Percentiles rank a stretch among this genome's conserved stretches.
These are phyloP conservation scores for Tylopilus cervinicoccineus DNA, from an alignment of 768 basidiomycete species.

Conservation along the genomic window DNA sequence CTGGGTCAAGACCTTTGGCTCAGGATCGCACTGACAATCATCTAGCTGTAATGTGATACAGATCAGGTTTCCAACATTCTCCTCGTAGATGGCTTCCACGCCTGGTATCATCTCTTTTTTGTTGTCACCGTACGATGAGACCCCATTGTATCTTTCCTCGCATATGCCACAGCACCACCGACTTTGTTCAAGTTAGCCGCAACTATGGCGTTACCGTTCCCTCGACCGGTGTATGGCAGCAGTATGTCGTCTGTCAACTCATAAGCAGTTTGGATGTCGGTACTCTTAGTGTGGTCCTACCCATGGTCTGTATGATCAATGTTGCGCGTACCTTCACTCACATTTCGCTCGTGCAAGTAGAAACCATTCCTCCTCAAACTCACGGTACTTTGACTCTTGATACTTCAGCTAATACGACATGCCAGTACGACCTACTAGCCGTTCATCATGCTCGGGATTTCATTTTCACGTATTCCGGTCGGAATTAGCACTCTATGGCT, in stretches of 20 bases:
- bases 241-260: slow-evolving; percentile 63
- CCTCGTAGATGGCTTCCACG: no score
- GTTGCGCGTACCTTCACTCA: slow-evolving; percentile 3
- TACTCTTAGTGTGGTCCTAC: slow-evolving; percentile 62
- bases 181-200: no score
- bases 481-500: no score
- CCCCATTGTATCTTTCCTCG: no score
- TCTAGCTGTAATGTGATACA: no score
- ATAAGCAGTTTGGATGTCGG: slow-evolving; percentile 68
- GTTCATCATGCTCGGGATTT: slow-evolving; percentile 66
- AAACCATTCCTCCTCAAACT: slow-evolving; percentile 68
- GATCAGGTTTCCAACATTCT: no score
- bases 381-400: slow-evolving; percentile 56
- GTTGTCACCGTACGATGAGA: no score
- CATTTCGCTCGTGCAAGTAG: slow-evolving; percentile 53
- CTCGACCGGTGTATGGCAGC: slow-evolving; percentile 53
- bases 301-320: slow-evolving; percentile 40
- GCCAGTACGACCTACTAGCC: slow-evolving; percentile 49
- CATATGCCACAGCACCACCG: no score
- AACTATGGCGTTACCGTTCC: slow-evolving; percentile 59
- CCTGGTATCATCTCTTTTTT: no score
- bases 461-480: no score
- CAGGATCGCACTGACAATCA: no score
- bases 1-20: no score
- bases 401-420: background rate